phyloP scores from a whole-genome alignment of 768 basidiomycete genomes.

The Tubosaeta brunneosetosa region DNA sequence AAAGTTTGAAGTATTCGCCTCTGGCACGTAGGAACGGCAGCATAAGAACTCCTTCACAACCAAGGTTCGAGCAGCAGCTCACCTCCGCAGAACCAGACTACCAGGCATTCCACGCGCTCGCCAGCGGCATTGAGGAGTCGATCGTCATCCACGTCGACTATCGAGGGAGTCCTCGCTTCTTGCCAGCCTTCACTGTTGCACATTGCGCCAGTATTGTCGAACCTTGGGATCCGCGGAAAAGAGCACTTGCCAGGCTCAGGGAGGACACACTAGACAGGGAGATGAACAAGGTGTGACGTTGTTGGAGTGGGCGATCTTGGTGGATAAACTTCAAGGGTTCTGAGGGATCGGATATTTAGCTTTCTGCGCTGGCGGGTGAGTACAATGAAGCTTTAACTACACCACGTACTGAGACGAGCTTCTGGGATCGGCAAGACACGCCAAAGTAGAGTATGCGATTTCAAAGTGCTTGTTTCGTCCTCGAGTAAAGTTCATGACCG shows the following conservation, averaged over 20 bases:
- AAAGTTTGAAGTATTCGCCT: conserved; percentile 23
- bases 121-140: conserved; percentile 17
- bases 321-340: conserved; percentile 54
- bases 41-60: conserved; percentile 9
- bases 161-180: too few species aligned
- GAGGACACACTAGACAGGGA: conserved; percentile 67
- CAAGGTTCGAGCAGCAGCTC: conserved; percentile 19
- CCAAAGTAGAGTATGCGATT: too few species aligned
- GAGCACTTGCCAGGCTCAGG: conserved; percentile 55
- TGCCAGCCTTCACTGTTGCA: too few species aligned
- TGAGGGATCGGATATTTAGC: conserved; percentile 5
- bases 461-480: too few species aligned
- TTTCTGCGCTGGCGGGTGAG: neutral
- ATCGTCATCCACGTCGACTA: conserved; percentile 32
- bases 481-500: too few species aligned
- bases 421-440: too few species aligned
- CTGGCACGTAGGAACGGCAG: conserved; percentile 15
- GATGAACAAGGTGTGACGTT: conserved; percentile 60
- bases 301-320: conserved; percentile 74
- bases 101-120: conserved; percentile 8
- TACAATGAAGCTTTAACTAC: too few species aligned
- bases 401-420: too few species aligned
- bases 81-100: conserved; percentile 15
- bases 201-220: too few species aligned
- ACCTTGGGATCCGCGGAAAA: conserved; percentile 30